These are phyloP conservation scores for Paxillus ammoniavirescens DNA, from an alignment of 768 basidiomycete genomes.

Conservation along the genomic window DNA sequence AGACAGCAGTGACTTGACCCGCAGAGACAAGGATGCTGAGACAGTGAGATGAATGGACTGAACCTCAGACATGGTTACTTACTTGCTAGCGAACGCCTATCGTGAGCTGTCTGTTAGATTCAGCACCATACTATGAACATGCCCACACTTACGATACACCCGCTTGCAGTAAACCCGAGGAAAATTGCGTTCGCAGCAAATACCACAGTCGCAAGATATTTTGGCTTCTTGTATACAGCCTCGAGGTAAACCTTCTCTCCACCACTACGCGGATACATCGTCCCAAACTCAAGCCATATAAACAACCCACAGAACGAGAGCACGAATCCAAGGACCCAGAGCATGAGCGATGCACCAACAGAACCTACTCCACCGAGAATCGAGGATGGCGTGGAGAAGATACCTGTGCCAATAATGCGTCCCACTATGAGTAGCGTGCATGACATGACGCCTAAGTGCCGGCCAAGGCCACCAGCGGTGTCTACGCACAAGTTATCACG, in stretches of 20 bases:
- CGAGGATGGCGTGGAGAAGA: slow-evolving; percentile 61
- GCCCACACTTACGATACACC: slow-evolving; percentile 44
- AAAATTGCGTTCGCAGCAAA: slow-evolving; percentile 50
- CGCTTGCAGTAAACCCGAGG: slow-evolving; percentile 40
- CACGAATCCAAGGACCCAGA: slow-evolving; percentile 61
- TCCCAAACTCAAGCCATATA: slow-evolving; percentile 63
- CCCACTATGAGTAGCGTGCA: slow-evolving; percentile 59
- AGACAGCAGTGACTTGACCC: slow-evolving; percentile 37
- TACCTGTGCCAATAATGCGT: slow-evolving; percentile 60
- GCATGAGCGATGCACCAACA: slow-evolving; percentile 62
- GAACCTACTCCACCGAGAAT: slow-evolving; percentile 57
- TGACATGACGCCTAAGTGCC: slow-evolving; percentile 54
- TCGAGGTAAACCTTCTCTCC: slow-evolving; percentile 66
- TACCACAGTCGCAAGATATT: slow-evolving; percentile 46
- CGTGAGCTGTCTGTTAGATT: background rate
- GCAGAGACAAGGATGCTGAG: slow-evolving; percentile 49
- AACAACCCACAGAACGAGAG: slow-evolving; percentile 60
- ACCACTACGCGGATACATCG: slow-evolving; percentile 61
- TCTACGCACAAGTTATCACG: slow-evolving; percentile 26
- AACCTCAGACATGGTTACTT: background rate
- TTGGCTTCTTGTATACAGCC: slow-evolving; percentile 48
- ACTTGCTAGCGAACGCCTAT: slow-evolving; percentile 37
- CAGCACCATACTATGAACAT: background rate
- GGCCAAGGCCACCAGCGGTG: slow-evolving; percentile 54
- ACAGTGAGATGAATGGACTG: background rate